Base-by-base conservation (phyloP, 2,329 filamentous ascomycete species). In the Pseudopyrenochaeta lycopersici region DNA sequence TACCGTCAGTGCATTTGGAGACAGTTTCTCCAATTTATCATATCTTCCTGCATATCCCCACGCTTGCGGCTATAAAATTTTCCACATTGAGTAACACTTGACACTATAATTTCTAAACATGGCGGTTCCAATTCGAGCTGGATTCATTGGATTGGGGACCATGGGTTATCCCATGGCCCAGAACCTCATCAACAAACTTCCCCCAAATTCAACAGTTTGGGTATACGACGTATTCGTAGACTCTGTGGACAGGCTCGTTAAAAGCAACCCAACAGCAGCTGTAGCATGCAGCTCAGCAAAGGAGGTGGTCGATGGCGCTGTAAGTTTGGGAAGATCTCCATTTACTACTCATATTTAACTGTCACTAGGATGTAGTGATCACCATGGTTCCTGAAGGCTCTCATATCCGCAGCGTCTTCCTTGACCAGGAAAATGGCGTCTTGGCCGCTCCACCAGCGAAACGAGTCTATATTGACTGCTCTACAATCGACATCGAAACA, bases 301-400 rank as follows among this genome's bases (percentile, higher is more conserved):
- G 63, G 78, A 83, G 38, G 81, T 84, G 9, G 77, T 82, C 17
- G 74, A 82, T 48, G 78, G 80, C 63, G 80, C 77, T 23, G 82
- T 84, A 78, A 48, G 55, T 49, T 14, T 6, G 23, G 11, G 17
- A 1, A 20, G n/a, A 12, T 30, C 36, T 4, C 4, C 11, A 27
- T 2, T 33, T 31, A 9, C 32, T 7, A 7, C 15, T 15, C 12
- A 7, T 20, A 46, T 52, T 61, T 31, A 60, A 18, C 11, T n/a
- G 38, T 23, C 21, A 4, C 10, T 43, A 84, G 80, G 78, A 82
- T 31, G 76, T 81, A 4, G 75, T 84, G 17, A 68, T 85, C 30
- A 81, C 81, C 9, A 84, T 84, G 80, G 77, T 85, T 4, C 82
- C 82, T 0, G 82, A 84, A 70, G 82, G 81, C n/a, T 71, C 73